Base-by-base conservation (phyloP, 2,329 filamentous ascomycete species). In the Botrytis fragariae region DNA sequence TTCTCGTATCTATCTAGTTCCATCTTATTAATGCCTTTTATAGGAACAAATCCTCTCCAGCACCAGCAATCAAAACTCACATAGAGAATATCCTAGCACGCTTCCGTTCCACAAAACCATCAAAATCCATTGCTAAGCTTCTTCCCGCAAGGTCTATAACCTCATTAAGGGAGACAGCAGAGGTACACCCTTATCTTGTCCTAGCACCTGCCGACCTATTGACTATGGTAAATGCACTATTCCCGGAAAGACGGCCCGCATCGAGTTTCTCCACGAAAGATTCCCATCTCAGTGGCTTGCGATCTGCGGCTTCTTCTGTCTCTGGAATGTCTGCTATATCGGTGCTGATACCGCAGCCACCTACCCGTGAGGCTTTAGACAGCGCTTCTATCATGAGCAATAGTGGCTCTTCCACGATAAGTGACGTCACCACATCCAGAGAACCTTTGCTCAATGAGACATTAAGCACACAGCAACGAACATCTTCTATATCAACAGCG, bases 151-250 rank as follows among this genome's bases (percentile, higher is more conserved):
- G 91, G 76, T 92, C 90, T 71, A 90, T 93, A 75, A 91, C 90
- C 9, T 93, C 91, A 6, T 84, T 93, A 18, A 85, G 91, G 75
- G 92, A 94, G 81, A 94, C 92, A n/a, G 88, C 87, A 32, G 92
- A 94, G 81, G 91, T 94, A 16, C 92, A 92, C 79, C 92, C 91
- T 45, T 96, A 94, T 79, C 85, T 97, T 78, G 92, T 95, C 48
- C 83, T 97, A 76, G 93, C 92, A 79, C 90, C 93, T 51, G 88
- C 92, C 59, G 95, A 98, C 81, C 84, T 97, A 76, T 85, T 92
- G 51, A 95, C 93, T 4, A 84, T 97, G 78, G 88, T 97, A 75
- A 93, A 96, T 81, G 91, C 92, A 18, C 87, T 98, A 22, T 97
- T 95, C 79, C 95, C 95, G 0, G 91, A 93, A 78, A 87, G 87